These are phyloP conservation scores for Marchantia paleacea DNA, from an alignment of 225 moss, liverwort and hornwort genomes.

Conservation along the genomic window DNA sequence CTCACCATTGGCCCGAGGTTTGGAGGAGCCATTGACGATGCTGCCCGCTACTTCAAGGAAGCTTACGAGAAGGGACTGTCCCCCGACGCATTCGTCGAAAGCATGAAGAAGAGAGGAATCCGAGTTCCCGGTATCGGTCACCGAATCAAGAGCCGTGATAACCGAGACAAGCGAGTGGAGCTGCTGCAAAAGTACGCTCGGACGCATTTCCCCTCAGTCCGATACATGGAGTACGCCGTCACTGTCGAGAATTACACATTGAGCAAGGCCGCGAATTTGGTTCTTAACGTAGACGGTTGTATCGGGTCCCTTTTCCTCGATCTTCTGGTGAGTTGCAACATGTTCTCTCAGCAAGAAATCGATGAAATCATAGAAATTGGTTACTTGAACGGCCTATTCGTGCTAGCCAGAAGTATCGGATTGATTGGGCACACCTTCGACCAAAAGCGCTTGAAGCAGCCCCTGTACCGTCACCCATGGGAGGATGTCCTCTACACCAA, in stretches of 20 bases:
- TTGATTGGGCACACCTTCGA: constrained; percentile 73
- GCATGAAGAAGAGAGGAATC: constrained; percentile 95
- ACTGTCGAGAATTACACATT: constrained; percentile 84
- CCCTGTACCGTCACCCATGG: constrained; percentile 45
- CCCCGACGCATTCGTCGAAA: constrained; percentile 85
- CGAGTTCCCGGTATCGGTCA: constrained; percentile 89
- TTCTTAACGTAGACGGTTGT: constrained; percentile 86
- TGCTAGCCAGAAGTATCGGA: constrained; percentile 87
- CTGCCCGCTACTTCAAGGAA: constrained; percentile 91
- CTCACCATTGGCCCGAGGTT: constrained; percentile 92
- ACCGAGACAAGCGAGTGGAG: constrained; percentile 92
- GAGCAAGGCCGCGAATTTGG: constrained; percentile 74
- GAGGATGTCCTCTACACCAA: constrained; percentile 48
- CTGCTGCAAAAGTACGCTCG: constrained; percentile 83
- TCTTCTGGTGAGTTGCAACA: constrained; percentile 76
- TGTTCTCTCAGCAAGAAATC: constrained; percentile 75
- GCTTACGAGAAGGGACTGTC: constrained; percentile 63
- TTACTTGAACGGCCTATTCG: constrained; percentile 82
- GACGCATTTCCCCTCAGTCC: constrained; percentile 71
- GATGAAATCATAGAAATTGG: constrained; percentile 88
- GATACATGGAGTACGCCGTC: constrained; percentile 92
- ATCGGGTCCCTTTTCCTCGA: constrained; percentile 87
- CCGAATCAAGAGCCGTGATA: constrained; percentile 88
- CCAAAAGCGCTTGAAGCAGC: constrained; percentile 48
- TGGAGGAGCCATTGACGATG: constrained; percentile 92